Evolutionary conservation across 331 rosid species (phyloP).

Genomic region (Cydonia oblonga): DNA sequence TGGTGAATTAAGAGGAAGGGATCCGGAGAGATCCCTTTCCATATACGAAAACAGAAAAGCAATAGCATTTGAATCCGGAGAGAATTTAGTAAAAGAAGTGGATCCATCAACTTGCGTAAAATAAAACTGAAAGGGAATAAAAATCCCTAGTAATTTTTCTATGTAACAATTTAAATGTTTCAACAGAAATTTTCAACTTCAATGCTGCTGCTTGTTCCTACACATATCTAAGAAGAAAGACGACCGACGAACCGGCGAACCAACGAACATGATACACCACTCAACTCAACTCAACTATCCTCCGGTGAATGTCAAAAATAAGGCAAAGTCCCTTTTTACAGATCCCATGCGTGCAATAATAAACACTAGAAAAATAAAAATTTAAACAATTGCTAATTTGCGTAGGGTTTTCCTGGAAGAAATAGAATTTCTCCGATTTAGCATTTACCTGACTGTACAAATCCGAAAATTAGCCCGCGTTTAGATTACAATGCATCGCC

Average conservation of each 20-base stretch:
- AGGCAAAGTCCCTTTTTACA: conserved; percentile 48
- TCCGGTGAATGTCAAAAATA: conserved; percentile 40
- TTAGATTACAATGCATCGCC: conserved; percentile 26
- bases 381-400: conserved; percentile 30
- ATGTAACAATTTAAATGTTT: conserved; percentile 32
- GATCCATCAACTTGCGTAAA: background rate
- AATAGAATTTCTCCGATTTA: conserved; percentile 37
- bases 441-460: conserved; percentile 88
- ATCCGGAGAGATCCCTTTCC: no score
- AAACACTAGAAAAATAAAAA: conserved; percentile 33
- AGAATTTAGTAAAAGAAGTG: background rate
- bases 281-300: conserved; percentile 30
- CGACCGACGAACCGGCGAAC: background rate
- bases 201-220: conserved; percentile 30
- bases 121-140: conserved; percentile 20
- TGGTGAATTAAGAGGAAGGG: no score
- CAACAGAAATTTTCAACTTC: conserved; percentile 24
- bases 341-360: conserved; percentile 40
- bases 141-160: conserved; percentile 26
- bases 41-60: background rate
- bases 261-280: conserved; percentile 19
- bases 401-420: conserved; percentile 33
- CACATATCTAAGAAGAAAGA: conserved; percentile 32
- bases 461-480: conserved; percentile 45
- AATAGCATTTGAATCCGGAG: background rate